These are phyloP conservation scores for Amphichorda felina DNA, from an alignment of 2,329 filamentous ascomycete species.

Conservation along the genomic window DNA sequence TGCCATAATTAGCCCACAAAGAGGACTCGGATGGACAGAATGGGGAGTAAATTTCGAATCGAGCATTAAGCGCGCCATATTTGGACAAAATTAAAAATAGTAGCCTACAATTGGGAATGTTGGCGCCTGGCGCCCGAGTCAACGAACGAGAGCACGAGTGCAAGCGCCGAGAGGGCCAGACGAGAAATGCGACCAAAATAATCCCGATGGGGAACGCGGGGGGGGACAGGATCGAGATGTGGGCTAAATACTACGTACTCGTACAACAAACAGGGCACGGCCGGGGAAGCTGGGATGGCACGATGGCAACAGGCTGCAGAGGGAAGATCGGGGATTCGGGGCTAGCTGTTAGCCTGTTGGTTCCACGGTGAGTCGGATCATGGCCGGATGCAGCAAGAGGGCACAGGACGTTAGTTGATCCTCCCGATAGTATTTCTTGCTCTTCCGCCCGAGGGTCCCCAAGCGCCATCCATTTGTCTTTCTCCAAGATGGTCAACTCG, in stretches of 20 bases:
- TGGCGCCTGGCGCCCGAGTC: neutral
- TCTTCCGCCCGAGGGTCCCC: too few relatives aligned
- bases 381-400: too few relatives aligned
- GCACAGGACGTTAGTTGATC: too few relatives aligned
- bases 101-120: constrained; percentile 3
- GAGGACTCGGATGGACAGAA: neutral
- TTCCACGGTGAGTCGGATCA: too few relatives aligned
- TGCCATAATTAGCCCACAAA: constrained; percentile 1
- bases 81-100: constrained; percentile 7
- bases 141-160: neutral
- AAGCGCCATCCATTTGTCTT: too few relatives aligned
- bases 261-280: too few relatives aligned
- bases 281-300: too few relatives aligned
- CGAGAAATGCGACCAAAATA: neutral
- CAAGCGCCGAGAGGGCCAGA: neutral
- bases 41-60: neutral
- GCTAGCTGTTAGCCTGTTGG: too few relatives aligned
- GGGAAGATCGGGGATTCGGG: too few relatives aligned
- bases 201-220: neutral
- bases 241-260: constrained; percentile 1
- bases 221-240: neutral
- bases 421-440: too few relatives aligned
- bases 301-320: too few relatives aligned
- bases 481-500: too few relatives aligned
- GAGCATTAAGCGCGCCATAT: neutral